Evolutionary conservation across 257 asterid genomes (phyloP).

Genomic region (Capsicum pubescens): DNA sequence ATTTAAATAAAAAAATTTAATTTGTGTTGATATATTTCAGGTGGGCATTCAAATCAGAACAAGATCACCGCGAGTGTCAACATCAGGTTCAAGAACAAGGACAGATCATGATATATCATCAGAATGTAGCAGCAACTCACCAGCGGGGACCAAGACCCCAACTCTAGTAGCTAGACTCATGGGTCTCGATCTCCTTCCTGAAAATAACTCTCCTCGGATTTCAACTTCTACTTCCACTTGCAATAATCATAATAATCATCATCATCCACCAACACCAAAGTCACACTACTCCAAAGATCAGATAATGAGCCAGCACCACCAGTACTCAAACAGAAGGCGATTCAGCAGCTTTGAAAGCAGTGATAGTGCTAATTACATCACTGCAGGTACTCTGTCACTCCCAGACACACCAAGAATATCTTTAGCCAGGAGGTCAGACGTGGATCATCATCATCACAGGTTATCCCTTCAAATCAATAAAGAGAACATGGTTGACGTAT

Average conservation of each 20-base stretch:
- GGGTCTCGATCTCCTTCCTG: slow-evolving; percentile 91
- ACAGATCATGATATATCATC: slow-evolving; percentile 46
- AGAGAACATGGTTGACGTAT: slow-evolving; percentile 43
- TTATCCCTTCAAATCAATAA: slow-evolving; percentile 70
- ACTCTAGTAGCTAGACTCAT: slow-evolving; percentile 88
- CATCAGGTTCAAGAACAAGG: slow-evolving; percentile 41
- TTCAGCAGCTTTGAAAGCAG: slow-evolving; percentile 42
- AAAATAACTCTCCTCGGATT: slow-evolving; percentile 58
- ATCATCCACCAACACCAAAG: neutral
- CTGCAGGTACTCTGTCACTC: slow-evolving; percentile 58
- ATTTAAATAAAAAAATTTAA: neutral
- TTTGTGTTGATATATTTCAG: slow-evolving; percentile 39
- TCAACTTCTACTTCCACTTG: slow-evolving; percentile 33
- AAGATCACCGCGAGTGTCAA: slow-evolving; percentile 51
- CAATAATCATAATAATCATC: neutral
- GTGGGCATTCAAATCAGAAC: slow-evolving; percentile 73
- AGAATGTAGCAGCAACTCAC: slow-evolving; percentile 54
- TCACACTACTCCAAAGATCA: slow-evolving; percentile 36
- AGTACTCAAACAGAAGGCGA: slow-evolving; percentile 20
- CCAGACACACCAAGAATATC: slow-evolving; percentile 82
- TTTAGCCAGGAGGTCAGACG: slow-evolving; percentile 67
- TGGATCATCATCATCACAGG: slow-evolving; percentile 55
- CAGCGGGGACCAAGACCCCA: slow-evolving; percentile 75
- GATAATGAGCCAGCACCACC: neutral
- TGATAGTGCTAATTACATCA: slow-evolving; percentile 37